Evolutionary conservation across 495 filamentous ascomycete genomes (phyloP).

Genomic region (Talaromyces liani): DNA sequence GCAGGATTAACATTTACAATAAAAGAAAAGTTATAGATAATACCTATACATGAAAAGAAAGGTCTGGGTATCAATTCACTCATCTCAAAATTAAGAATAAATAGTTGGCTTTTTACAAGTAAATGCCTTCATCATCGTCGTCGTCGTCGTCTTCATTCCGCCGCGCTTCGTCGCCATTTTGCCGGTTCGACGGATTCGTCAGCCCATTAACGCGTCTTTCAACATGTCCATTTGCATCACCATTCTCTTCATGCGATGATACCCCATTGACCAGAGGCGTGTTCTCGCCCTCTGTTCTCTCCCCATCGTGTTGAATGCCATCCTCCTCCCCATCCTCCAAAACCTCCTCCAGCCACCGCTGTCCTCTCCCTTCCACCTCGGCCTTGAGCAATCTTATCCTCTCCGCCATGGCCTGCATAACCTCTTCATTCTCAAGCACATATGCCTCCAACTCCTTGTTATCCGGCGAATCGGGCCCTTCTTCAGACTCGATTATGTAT

Average conservation of each 20-base stretch:
- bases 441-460: slow-evolving; percentile 44
- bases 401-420: slow-evolving; percentile 66
- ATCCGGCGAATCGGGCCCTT: slow-evolving; percentile 55
- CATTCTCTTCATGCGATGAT: neutral
- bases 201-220: neutral
- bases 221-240: slow-evolving; percentile 23
- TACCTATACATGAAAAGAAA: neutral
- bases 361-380: slow-evolving; percentile 71
- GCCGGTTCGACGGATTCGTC: neutral
- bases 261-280: neutral
- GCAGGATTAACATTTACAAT: neutral
- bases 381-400: slow-evolving; percentile 57
- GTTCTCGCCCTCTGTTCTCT: slow-evolving; percentile 11
- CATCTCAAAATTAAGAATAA: neutral
- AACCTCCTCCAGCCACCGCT: slow-evolving; percentile 56
- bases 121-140: slow-evolving; percentile 54
- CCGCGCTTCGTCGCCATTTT: slow-evolving; percentile 13
- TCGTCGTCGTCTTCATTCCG: slow-evolving; percentile 34
- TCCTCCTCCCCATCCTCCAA: slow-evolving; percentile 23
- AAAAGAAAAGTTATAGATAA: neutral
- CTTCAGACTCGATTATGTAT: slow-evolving; percentile 44
- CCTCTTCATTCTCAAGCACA: slow-evolving; percentile 62
- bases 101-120: slow-evolving; percentile 40
- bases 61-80: neutral
- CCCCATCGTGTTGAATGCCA: slow-evolving; percentile 1